Evolutionary conservation across 1,284 basidiomycete genomes (phyloP), one percentile per base, ranked within the genome.

Genomic region (Austropuccinia psidii): DNA sequence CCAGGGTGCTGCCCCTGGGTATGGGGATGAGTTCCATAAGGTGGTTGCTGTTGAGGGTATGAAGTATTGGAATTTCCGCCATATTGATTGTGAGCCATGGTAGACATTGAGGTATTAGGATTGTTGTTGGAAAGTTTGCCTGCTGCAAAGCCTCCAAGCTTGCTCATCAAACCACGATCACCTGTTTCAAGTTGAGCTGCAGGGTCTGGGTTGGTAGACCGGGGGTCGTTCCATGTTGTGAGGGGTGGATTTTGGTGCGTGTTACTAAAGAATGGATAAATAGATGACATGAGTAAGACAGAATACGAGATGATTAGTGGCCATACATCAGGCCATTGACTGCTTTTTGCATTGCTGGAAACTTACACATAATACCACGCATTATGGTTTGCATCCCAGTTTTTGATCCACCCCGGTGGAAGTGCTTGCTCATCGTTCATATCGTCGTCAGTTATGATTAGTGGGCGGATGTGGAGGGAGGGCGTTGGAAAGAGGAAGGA

Each of bases 311-410:
- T 62, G 27, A n/a, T n/a, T n/a, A n/a, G n/a, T n/a, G n/a, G n/a
- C n/a, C n/a, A n/a, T n/a, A n/a, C n/a, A n/a, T n/a, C n/a, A n/a
- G n/a, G n/a, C n/a, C n/a, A n/a, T n/a, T n/a, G n/a, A n/a, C n/a
- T n/a, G n/a, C n/a, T n/a, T n/a, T n/a, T n/a, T n/a, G n/a, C n/a
- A n/a, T n/a, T 41, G 1, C 13, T 62, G 11, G n/a, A 2, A 24
- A 24, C 65, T 57, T 33, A 68, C 65, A 68, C 65, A 31, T 54
- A 68, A 11, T 68, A 68, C 65, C 65, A 68, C 1, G 65, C 35
- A 52, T 68, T 68, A n/a, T 68, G 65, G 33, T 55, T 55, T 1
- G 21, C 52, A 43, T 68, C 65, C 65, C 65, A 68, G 35, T 68
- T 50, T 50, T 55, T 68, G 65, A 68, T 55, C 65, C 65, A 68